These are phyloP conservation scores for Primulina huaijiensis DNA, from an alignment of 257 asterid genomes.

Conservation along the genomic window DNA sequence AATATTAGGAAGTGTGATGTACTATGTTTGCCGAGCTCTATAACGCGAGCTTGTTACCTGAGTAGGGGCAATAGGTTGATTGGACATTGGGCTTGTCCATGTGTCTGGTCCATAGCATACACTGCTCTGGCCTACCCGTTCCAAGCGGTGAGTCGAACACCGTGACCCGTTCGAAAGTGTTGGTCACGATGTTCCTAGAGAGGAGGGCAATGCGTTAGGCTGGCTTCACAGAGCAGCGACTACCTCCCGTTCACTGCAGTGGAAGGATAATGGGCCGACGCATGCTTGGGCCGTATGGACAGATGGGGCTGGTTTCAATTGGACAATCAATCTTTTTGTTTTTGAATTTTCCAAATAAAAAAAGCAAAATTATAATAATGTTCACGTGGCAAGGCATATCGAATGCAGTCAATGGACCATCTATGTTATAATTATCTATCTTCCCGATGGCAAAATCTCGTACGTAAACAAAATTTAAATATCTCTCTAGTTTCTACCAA, in stretches of 20 bases:
- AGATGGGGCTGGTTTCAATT: not conserved
- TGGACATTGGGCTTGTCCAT: not conserved
- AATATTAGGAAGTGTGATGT: no score
- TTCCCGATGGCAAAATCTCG: no score
- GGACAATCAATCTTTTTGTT: not conserved
- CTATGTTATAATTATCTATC: no score
- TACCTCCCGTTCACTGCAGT: not conserved
- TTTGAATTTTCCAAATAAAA: no score
- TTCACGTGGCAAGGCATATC: no score
- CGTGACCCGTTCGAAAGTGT: not conserved
- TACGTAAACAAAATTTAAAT: no score
- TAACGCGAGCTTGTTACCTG: not conserved
- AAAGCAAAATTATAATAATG: no score
- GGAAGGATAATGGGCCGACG: constrained; percentile 6
- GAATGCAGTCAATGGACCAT: no score
- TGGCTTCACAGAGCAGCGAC: constrained; percentile 13
- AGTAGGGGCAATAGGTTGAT: not conserved
- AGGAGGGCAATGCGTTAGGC: constrained; percentile 8
- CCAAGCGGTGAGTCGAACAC: not conserved
- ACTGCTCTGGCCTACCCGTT: not conserved
- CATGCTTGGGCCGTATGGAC: not conserved
- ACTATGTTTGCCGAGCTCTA: not conserved
- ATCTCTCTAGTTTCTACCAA: no score
- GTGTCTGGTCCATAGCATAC: not conserved
- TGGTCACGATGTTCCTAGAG: not conserved